Evolutionary conservation across 257 asterid species (phyloP), one percentile per base, ranked within the genome.

Genomic region (Nicotiana noctiflora): DNA sequence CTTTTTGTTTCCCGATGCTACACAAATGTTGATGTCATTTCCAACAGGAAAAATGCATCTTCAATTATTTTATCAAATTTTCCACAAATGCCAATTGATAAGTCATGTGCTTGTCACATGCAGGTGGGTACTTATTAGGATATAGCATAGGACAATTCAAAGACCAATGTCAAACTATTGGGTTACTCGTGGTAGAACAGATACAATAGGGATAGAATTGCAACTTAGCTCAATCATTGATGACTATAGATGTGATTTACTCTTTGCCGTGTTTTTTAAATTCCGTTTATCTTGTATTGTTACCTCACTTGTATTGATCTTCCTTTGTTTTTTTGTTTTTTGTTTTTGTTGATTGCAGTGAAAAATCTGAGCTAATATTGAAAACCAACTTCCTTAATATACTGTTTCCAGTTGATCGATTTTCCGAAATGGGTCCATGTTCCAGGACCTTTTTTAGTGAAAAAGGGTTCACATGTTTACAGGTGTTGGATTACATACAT

Each of bases 341-440:
- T 49, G 44, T 74, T 0, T 74, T 23, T 74, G 62, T 61, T 60
- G 29, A 76, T 83, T 83, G 92, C 99, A 95, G 99, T 53, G 99
- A 93, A 89, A 93, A 89, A 88, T 82, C 95, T 0, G 97, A 91
- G 93, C 81, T 90, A 62, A 84, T 91, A 84, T 81, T 92, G 81
- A 91, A 90, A 91, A 86, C 87, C 84, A 93, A 93, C 89, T 89
- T 93, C 83, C 84, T 95, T 49, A 95, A 97, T 65, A 89, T 95
- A 84, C 76, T 95, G 89, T 95, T 93, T 86, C 99, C 99, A 7
- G 87, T 92, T 34, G 99, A 95, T 86, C 94, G 97, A 62, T 95
- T 90, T 82, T 93, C 97, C 4, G 98, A 95, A 90, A 90, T 89
- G 86, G 99, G 98, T 68, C 99, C 97, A 2, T 72, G 89, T 83